These are phyloP conservation scores for Auxenochlorella pyrenoidosa DNA, from an alignment of 139 green algal species.

Conservation along the genomic window DNA sequence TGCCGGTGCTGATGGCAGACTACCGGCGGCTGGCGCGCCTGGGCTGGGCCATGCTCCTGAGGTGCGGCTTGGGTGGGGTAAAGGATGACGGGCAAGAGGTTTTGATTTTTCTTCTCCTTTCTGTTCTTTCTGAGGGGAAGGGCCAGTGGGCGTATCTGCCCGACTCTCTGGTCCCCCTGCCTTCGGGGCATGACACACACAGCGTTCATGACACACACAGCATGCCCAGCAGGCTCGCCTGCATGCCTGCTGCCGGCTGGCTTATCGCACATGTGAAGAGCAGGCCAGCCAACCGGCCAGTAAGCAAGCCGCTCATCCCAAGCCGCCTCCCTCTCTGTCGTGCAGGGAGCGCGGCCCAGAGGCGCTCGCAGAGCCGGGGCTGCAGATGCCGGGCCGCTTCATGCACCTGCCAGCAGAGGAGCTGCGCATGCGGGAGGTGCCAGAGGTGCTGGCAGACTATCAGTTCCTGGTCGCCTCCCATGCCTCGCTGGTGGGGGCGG, in stretches of 20 bases:
- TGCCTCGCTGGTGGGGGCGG: slow-evolving; percentile 1
- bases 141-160: background rate
- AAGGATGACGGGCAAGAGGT: background rate
- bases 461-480: slow-evolving; percentile 22
- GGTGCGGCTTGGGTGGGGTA: background rate
- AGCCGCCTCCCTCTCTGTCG: too few species aligned
- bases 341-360: slow-evolving; percentile 15
- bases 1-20: slow-evolving; percentile 43
- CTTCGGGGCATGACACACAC: too few species aligned
- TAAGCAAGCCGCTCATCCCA: too few species aligned
- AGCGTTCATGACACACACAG: too few species aligned
- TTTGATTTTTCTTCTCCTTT: background rate
- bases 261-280: background rate
- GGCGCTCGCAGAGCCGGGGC: background rate
- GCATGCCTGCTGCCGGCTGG: background rate
- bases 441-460: slow-evolving; percentile 40
- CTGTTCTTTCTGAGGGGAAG: background rate
- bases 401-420: slow-evolving; percentile 36
- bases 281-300: background rate
- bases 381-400: slow-evolving; percentile 39
- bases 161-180: too few species aligned
- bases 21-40: slow-evolving; percentile 39
- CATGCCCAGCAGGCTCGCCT: background rate
- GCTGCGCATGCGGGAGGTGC: slow-evolving; percentile 37
- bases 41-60: slow-evolving; percentile 33